These are phyloP conservation scores for Bruguiera hainesii DNA, from an alignment of 441 rosid genomes.

Conservation along the genomic window DNA sequence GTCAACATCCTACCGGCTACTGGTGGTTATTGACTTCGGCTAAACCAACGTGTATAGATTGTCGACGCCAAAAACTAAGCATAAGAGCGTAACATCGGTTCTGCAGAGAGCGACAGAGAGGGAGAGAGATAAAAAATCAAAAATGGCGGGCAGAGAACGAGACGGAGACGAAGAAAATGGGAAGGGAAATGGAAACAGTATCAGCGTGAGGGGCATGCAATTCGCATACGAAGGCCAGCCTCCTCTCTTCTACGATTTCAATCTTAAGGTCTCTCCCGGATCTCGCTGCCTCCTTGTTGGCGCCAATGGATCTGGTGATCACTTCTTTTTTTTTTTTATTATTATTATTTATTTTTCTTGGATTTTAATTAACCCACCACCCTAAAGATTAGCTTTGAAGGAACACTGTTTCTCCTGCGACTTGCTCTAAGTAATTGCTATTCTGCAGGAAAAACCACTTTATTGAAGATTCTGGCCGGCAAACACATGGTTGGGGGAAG, in stretches of 20 bases:
- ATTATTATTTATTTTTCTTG: no score
- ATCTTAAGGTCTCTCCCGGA: constrained; percentile 64
- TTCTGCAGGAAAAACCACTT: constrained; percentile 71
- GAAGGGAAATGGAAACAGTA: constrained; percentile 33
- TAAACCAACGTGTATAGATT: not conserved
- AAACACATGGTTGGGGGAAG: constrained; percentile 93
- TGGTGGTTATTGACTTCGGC: no score
- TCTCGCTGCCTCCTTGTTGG: constrained; percentile 96
- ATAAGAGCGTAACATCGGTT: not conserved
- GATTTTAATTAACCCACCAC: not conserved
- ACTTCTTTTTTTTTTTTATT: no score
- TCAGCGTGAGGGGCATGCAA: constrained; percentile 80
- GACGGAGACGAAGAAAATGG: constrained; percentile 14
- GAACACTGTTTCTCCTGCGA: no score
- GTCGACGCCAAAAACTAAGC: not conserved
- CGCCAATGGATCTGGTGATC: constrained; percentile 77
- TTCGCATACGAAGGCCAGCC: constrained; percentile 57
- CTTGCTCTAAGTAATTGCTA: no score
- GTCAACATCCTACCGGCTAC: not conserved
- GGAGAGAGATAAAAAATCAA: not conserved
- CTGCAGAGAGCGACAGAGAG: not conserved
- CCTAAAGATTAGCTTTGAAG: no score
- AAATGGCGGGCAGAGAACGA: constrained; percentile 36
- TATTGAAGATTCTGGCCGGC: constrained; percentile 85
- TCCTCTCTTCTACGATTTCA: constrained; percentile 76